These are phyloP conservation scores for Raphidocelis subcapitata DNA, from an alignment of 139 green algal genomes.

Conservation along the genomic window DNA sequence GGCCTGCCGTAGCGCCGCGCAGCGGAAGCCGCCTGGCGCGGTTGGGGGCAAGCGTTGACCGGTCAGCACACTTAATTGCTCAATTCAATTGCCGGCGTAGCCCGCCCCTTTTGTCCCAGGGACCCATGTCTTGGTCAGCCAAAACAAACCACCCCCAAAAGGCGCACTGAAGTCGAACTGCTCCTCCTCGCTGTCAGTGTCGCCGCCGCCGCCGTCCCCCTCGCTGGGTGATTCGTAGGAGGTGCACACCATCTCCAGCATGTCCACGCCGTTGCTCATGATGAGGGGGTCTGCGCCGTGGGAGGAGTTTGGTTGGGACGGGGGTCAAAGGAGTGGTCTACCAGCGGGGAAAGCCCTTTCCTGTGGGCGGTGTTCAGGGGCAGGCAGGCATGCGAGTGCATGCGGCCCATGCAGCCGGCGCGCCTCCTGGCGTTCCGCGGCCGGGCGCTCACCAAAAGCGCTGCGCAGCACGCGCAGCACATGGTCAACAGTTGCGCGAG, in stretches of 20 bases:
- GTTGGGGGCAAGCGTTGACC: neutral
- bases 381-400: too few relatives aligned
- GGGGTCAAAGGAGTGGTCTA: too few relatives aligned
- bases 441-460: too few relatives aligned
- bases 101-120: neutral
- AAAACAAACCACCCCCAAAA: neutral
- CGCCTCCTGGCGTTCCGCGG: too few relatives aligned
- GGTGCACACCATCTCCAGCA: constrained; percentile 71
- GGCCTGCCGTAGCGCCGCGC: neutral
- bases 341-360: too few relatives aligned
- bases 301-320: neutral
- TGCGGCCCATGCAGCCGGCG: too few relatives aligned
- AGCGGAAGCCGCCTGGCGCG: neutral
- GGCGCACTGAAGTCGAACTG: constrained; percentile 59
- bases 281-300: constrained; percentile 43
- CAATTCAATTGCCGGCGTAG: neutral
- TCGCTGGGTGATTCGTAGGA: constrained; percentile 40
- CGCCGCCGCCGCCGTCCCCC: constrained; percentile 17
- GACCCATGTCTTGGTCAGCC: neutral
- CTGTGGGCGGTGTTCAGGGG: too few relatives aligned
- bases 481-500: too few relatives aligned
- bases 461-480: too few relatives aligned
- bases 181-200: constrained; percentile 18
- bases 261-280: constrained; percentile 65
- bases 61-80: too few relatives aligned